Base-by-base conservation (phyloP, 2,329 filamentous ascomycete genomes). In the Phoma sp. region DNA sequence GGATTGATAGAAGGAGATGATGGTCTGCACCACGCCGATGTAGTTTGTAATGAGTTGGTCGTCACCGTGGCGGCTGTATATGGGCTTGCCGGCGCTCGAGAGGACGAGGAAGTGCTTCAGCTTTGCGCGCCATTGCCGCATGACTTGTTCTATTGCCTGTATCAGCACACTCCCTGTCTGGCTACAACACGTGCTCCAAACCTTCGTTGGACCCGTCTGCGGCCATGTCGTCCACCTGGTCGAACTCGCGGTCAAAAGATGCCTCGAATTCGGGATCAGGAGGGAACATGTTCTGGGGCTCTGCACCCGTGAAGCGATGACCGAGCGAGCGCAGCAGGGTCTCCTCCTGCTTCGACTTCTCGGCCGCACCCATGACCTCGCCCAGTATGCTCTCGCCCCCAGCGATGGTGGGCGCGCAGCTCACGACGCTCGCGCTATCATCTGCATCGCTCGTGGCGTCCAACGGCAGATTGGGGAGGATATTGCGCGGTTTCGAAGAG, bases 61-160 rank as follows among this genome's bases (percentile, higher is more conserved):
- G 65, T 97, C 92, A 36, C 96, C 95, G 72, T 99, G 94, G 43
- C 96, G 86, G 69, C 92, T 98, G 82, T 94, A 99, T 43, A 99
- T 96, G 10, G 95, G 96, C 74, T 99, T 99, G 19, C 95, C 95
- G 9, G 96, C 94, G 13, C 92, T 94, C 2, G 95, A 98, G 1
- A 99, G 81, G 67, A 99, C 96, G 77, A 99, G 86, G 75, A 96
- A 99, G 76, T 99, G 95, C 76, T 99, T 99, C 60, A 93, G 82
- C 78, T 98, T 98, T 33, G 89, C 86, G 72, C 92, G 95, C 93
- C 93, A 99, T 60, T 87, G 82, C 15, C 80, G 78, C 36, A 96
- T 80, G 24, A 91, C 64, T 21, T 72, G 62, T 65, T 79, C 77
- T 73, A 70, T 67, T 55, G 33, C 54, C 50, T 55, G 56, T 47